These are phyloP conservation scores for Fusarium sp. DNA, from an alignment of 2,329 filamentous ascomycete genomes.

Conservation along the genomic window DNA sequence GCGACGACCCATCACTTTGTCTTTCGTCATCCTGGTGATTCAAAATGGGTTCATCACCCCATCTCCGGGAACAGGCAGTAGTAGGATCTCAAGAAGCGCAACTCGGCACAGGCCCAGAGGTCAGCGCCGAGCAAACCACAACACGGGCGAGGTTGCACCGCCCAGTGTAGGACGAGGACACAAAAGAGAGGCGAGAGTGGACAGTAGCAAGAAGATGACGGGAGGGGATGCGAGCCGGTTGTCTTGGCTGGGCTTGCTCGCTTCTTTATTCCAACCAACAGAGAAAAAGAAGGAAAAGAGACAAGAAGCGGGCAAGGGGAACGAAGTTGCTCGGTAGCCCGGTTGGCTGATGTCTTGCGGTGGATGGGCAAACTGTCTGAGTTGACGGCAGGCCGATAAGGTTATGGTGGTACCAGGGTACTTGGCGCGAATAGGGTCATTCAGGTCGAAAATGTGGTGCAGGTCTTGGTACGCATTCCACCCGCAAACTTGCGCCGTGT, in stretches of 20 bases:
- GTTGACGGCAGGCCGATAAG: conserved; percentile 19
- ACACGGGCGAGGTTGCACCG: conserved; percentile 33
- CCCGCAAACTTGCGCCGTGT: conserved; percentile 1
- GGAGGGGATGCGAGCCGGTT: conserved; percentile 10
- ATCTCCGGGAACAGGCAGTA: background rate
- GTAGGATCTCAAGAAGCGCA: conserved; percentile 9
- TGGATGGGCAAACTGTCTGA: conserved; percentile 13
- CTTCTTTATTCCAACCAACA: conserved; percentile 32
- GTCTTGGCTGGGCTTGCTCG: conserved; percentile 27
- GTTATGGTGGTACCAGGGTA: conserved; percentile 31
- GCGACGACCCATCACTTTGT: background rate
- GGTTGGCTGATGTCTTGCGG: conserved; percentile 21
- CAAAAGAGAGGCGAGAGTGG: conserved; percentile 27
- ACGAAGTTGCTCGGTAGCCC: conserved; percentile 16
- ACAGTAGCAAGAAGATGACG: conserved; percentile 10
- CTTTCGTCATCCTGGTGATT: conserved; percentile 1
- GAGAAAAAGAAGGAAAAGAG: background rate
- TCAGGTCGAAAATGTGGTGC: background rate
- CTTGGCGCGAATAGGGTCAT: background rate
- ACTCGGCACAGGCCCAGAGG: background rate
- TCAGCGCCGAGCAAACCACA: conserved; percentile 28
- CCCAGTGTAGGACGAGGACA: conserved; percentile 32
- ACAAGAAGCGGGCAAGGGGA: conserved; percentile 6
- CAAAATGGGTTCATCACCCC: background rate
- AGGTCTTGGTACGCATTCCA: conserved; percentile 4